Base-by-base conservation (phyloP, 768 basidiomycete species). In the Pulveroboletus sp. region DNA sequence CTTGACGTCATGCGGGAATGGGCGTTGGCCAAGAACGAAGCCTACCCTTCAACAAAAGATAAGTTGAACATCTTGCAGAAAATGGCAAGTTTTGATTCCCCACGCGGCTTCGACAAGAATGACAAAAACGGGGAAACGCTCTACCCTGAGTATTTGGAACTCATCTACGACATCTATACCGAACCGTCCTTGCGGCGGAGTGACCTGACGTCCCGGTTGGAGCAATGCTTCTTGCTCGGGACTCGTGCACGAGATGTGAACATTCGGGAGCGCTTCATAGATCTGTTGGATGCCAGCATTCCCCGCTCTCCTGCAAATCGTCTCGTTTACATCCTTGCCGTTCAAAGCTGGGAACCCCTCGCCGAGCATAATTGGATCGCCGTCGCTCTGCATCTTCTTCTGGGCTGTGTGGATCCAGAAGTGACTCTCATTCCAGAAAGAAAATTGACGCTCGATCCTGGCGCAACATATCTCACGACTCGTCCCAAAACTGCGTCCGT, bases 341-440 rank as follows among this genome's bases (percentile, higher is more conserved):
- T 94, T 14, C 95, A 98, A 68, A 92, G 77, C 59, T 99, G 96
- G 96, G 96, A 98, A 49, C 81, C 85, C 2, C 70, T 99, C 17
- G 82, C 89, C 3, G 93, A 95, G 52, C 82, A 89, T 47, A 92
- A 96, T 60, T 99, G 96, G 96, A 85, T 94, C 29, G 85, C 89
- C 56, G 77, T 98, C 17, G 92, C 93, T 14, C 73, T 97, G 23
- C 88, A 95, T 61, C 82, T 97, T 29, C 72, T 98, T 9, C 78
- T 98, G 16, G 89, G 91, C n/a, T 73, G 79, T n/a, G 71, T 80
- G 14, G 79, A 81, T 44, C 61, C 60, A 5, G 79, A 79, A 34
- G 45, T 60, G 26, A 59, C 62, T 48, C 72, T 68, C 66, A 78
- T 66, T 47, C 72, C 60, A 13, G 70, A 78, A 64, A 48, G 75